Evolutionary conservation across 2,329 filamentous ascomycete genomes (phyloP).

Genomic region (Fusarium falciforme): DNA sequence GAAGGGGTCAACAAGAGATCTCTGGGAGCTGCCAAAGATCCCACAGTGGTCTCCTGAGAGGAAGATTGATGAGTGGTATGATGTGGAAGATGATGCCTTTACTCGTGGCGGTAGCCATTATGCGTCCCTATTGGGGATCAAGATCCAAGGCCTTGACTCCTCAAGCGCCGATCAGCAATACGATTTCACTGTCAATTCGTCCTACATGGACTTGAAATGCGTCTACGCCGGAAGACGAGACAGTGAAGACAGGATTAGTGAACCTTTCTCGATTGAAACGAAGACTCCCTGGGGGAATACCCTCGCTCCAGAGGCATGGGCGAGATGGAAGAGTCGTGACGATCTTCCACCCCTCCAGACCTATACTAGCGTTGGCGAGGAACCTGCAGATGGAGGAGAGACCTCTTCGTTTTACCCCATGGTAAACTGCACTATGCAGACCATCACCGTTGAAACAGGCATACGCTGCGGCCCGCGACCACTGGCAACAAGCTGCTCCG

Average conservation of each 20-base stretch:
- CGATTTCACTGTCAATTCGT: not conserved
- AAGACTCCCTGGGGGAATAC: not conserved
- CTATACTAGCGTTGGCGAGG: not conserved
- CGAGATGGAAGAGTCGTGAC: not conserved
- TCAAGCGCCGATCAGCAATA: not conserved
- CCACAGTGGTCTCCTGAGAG: not conserved
- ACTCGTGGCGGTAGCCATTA: not conserved
- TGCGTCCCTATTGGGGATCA: not conserved
- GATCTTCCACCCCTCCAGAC: not conserved
- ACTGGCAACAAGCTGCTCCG: not conserved
- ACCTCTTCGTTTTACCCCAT: fast-evolving
- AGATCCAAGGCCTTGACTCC: not conserved
- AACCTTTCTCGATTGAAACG: not conserved
- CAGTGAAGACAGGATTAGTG: not conserved
- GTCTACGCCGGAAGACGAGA: not conserved
- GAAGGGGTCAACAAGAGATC: not conserved
- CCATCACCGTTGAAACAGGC: not conserved
- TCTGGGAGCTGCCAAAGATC: not conserved
- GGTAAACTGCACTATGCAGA: not conserved
- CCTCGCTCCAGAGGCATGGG: not conserved
- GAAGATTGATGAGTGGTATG: not conserved
- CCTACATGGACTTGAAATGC: not conserved
- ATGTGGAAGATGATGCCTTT: not conserved
- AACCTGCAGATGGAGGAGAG: not conserved
- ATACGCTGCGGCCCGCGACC: not conserved